Evolutionary conservation across 108 stramenopile species (phyloP).

Genomic region (Nitzschia palea): DNA sequence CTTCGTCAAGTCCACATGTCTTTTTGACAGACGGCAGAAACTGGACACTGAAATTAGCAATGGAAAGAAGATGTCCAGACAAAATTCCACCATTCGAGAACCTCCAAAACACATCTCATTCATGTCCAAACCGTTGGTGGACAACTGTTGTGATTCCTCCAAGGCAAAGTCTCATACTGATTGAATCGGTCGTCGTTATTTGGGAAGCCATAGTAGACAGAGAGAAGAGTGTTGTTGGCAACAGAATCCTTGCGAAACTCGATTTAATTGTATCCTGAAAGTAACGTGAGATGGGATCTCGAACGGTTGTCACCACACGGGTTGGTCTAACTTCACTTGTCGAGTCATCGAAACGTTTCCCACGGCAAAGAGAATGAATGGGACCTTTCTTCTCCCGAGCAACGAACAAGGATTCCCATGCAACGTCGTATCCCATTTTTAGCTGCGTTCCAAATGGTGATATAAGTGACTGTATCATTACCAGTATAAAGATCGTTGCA

Average conservation of each 20-base stretch:
- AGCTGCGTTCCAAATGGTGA: not conserved
- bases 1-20: constrained; percentile 3
- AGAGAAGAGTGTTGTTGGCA: not conserved
- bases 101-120: constrained; percentile 24
- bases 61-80: constrained; percentile 21
- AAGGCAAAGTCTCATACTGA: constrained; percentile 26
- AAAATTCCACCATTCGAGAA: not conserved
- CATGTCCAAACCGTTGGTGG: constrained; percentile 7
- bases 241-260: constrained; percentile 16
- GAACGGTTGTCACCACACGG: constrained; percentile 27
- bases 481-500: not conserved
- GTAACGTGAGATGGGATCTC: constrained; percentile 33
- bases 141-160: not conserved
- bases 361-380: not conserved
- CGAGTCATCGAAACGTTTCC: not conserved
- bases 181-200: not conserved
- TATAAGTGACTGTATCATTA: not conserved
- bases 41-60: constrained; percentile 17
- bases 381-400: not conserved
- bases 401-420: too few species aligned
- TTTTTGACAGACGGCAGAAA: constrained; percentile 17
- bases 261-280: constrained; percentile 40
- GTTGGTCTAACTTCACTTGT: not conserved
- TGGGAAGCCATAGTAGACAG: not conserved
- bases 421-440: not conserved